Percentiles rank a stretch among this genome's conserved stretches.
phyloP scores from a whole-genome alignment of 129 eudicot species.

The Escallonia herrerae region DNA sequence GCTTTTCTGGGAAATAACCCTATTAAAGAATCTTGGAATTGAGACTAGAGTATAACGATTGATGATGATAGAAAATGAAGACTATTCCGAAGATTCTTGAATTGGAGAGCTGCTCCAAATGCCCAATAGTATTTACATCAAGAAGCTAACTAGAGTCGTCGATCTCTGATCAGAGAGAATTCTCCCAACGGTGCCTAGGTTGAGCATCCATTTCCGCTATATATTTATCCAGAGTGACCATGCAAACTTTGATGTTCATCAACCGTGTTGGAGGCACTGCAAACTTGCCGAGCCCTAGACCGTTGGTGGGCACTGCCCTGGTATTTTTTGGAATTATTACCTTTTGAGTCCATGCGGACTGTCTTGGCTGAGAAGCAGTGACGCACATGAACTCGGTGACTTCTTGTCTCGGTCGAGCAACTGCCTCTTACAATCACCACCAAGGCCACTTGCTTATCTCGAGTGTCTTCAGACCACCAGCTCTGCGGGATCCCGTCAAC shows the following conservation, averaged over 20 bases:
- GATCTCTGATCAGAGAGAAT: not conserved
- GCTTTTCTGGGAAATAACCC: not conserved
- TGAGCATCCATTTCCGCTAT: conserved; percentile 7
- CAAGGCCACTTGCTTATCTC: conserved; percentile 64
- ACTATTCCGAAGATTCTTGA: not conserved
- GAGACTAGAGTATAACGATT: not conserved
- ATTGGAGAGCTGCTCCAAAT: not conserved
- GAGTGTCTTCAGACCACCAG: conserved; percentile 85
- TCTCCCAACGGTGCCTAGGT: too few species aligned
- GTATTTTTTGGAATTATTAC: conserved; percentile 26
- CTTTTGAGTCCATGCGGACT: conserved; percentile 37
- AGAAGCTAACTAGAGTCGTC: conserved; percentile 16
- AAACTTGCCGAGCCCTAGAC: conserved; percentile 21
- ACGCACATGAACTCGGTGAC: conserved; percentile 60
- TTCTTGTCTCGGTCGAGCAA: conserved; percentile 49
- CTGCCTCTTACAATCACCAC: conserved; percentile 53
- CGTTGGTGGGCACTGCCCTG: conserved; percentile 39
- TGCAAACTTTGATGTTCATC: conserved; percentile 39
- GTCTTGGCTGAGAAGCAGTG: conserved; percentile 47
- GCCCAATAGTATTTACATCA: conserved; percentile 17
- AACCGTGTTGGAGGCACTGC: conserved; percentile 21
- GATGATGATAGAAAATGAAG: not conserved
- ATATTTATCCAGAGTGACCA: conserved; percentile 19
- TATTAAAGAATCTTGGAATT: not conserved
- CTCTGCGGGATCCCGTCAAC: conserved; percentile 59